Conservation (phyloP, 306 rosid species). For the Casuarina equisetifolia region DNA sequence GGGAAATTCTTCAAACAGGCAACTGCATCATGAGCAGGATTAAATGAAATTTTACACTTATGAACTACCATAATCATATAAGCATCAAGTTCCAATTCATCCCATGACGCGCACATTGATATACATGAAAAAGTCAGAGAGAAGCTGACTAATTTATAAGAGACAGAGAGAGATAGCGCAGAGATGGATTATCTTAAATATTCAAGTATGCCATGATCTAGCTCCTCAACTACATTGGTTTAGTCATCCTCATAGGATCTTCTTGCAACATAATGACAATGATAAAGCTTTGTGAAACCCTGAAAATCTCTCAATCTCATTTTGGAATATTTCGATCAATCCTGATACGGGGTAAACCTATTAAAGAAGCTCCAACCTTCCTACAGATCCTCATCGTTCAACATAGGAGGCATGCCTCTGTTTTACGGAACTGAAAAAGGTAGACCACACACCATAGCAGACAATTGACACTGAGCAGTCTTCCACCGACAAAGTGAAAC, state of each 20-base stretch:
- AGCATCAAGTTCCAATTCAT: conserved; percentile 7
- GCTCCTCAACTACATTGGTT: neutral
- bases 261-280: neutral
- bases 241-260: neutral
- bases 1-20: neutral
- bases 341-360: neutral
- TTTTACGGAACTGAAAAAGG: neutral
- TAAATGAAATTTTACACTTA: neutral
- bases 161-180: neutral
- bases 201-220: neutral
- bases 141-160: neutral
- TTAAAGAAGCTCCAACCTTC: conserved; percentile 11
- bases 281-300: neutral
- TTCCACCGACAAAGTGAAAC: neutral
- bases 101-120: neutral
- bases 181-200: conserved; percentile 6
- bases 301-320: neutral
- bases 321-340: neutral
- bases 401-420: neutral
- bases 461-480: neutral
- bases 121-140: conserved; percentile 10
- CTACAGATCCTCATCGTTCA: conserved; percentile 2
- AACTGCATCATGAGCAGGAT: neutral
- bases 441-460: neutral
- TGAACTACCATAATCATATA: neutral